phyloP scores from a whole-genome alignment of 805 yeast genomes.

The Yarrowia divulgata region DNA sequence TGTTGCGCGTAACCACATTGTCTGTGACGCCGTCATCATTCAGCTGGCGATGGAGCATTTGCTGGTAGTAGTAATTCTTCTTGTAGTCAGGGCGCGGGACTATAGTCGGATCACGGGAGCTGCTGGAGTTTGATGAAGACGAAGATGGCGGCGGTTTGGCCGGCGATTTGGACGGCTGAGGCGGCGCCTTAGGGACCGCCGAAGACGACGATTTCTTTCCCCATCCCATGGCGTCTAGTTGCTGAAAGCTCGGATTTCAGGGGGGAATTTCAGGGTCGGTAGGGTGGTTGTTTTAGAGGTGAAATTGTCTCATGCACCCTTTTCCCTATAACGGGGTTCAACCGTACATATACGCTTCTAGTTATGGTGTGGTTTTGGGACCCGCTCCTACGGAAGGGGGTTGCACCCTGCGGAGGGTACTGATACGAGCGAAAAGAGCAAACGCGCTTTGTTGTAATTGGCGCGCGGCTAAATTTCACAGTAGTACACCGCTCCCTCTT shows the following conservation, averaged over 20 bases:
- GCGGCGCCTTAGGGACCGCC: conserved; percentile 7
- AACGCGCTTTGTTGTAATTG: background rate
- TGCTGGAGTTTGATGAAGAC: background rate
- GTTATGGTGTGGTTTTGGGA: conserved; percentile 31
- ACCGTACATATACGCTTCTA: background rate
- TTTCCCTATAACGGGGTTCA: background rate
- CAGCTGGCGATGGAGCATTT: conserved; percentile 27
- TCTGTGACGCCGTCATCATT: conserved; percentile 7
- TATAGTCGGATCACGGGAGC: conserved; percentile 13
- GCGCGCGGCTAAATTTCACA: background rate
- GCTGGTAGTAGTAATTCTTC: conserved; percentile 34
- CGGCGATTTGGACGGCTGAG: background rate
- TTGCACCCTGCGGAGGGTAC: background rate
- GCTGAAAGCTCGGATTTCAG: no score
- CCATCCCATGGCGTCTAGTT: conserved; percentile 20
- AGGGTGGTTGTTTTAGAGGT: conserved; percentile 6
- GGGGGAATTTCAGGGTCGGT: background rate
- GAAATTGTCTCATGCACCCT: conserved; percentile 34
- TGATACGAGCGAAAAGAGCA: background rate
- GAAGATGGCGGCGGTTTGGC: background rate
- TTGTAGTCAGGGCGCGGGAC: conserved; percentile 27
- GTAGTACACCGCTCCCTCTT: background rate
- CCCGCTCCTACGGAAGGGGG: background rate
- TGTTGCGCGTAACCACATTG: conserved; percentile 19
- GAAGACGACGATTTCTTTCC: conserved; percentile 20